These are phyloP conservation scores for Ophiobolus disseminans DNA, from an alignment of 2,329 filamentous ascomycete genomes.

Conservation along the genomic window DNA sequence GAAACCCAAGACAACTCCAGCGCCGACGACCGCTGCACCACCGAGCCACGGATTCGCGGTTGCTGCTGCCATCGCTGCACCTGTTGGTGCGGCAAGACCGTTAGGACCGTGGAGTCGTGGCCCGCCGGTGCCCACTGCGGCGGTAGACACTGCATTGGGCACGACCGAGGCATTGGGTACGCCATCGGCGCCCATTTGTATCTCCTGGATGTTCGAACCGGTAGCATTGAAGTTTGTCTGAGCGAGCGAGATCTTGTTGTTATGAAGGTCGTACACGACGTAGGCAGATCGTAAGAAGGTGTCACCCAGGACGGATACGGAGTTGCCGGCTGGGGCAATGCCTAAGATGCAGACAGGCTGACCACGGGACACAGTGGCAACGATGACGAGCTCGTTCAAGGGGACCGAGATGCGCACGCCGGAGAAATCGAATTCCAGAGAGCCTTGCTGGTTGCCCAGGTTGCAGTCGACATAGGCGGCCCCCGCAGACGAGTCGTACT, in stretches of 20 bases:
- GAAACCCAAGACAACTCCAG: slow-evolving; percentile 41
- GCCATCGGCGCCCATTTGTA: slow-evolving; percentile 55
- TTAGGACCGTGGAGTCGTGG: slow-evolving; percentile 49
- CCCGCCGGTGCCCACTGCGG: slow-evolving; percentile 53
- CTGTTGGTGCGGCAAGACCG: slow-evolving; percentile 16
- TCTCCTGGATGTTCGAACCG: slow-evolving; percentile 59
- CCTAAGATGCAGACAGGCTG: slow-evolving; percentile 55
- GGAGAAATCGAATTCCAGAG: slow-evolving; percentile 65
- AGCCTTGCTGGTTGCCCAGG: slow-evolving; percentile 56
- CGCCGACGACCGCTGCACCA: slow-evolving; percentile 39
- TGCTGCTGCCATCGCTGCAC: slow-evolving; percentile 29
- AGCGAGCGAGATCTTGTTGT: slow-evolving; percentile 67
- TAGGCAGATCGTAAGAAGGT: slow-evolving; percentile 69
- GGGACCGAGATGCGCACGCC: slow-evolving; percentile 62
- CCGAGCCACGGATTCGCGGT: slow-evolving; percentile 39
- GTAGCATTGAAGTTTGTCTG: slow-evolving; percentile 68
- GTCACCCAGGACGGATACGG: slow-evolving; percentile 63
- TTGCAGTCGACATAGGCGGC: slow-evolving; percentile 63
- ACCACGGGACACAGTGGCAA: slow-evolving; percentile 53
- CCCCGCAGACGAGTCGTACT: slow-evolving; percentile 50
- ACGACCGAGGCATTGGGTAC: slow-evolving; percentile 64
- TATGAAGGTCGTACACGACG: slow-evolving; percentile 67
- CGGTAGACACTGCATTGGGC: slow-evolving; percentile 57
- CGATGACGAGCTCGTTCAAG: slow-evolving; percentile 63
- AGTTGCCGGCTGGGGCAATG: slow-evolving; percentile 59